Conservation (phyloP, 1,284 basidiomycete species). For the Trichosporon sp. region DNA sequence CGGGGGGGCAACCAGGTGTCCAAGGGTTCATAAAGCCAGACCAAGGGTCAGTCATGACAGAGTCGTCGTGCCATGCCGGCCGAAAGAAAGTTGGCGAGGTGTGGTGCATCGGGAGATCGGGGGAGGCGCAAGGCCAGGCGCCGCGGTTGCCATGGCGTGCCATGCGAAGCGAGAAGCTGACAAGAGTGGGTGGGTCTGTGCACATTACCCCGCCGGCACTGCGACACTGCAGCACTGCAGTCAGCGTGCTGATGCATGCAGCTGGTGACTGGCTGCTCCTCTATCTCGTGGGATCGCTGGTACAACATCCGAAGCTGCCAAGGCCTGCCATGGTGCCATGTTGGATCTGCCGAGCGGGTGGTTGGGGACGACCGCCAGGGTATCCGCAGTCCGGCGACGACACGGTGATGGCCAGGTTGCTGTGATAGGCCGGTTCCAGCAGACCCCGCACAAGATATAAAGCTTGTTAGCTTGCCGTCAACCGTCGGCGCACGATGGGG, state of each 20-base stretch:
- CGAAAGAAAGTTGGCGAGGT: constrained; percentile 1
- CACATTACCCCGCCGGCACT: neutral
- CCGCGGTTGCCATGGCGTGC: constrained; percentile 5
- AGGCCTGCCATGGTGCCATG: neutral
- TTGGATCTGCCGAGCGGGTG: neutral
- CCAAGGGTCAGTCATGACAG: neutral
- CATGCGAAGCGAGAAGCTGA: constrained; percentile 9
- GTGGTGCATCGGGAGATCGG: neutral
- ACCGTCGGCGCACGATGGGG: neutral
- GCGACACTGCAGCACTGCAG: neutral
- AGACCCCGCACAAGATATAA: neutral
- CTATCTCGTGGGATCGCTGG: neutral
- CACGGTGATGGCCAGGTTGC: neutral
- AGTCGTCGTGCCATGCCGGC: neutral
- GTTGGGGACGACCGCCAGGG: neutral
- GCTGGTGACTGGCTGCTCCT: constrained; percentile 5
- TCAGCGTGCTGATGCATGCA: neutral
- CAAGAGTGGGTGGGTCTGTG: constrained; percentile 11
- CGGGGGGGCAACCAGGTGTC: neutral
- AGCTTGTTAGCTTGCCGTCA: neutral
- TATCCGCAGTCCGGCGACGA: neutral
- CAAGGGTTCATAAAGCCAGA: neutral
- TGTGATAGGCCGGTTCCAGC: constrained; percentile 9
- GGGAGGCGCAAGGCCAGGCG: neutral
- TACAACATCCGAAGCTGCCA: neutral